Evolutionary conservation across 2,329 filamentous ascomycete species (phyloP), one percentile per base, ranked within the genome.

Genomic region (Aspergillus sclerotialis): DNA sequence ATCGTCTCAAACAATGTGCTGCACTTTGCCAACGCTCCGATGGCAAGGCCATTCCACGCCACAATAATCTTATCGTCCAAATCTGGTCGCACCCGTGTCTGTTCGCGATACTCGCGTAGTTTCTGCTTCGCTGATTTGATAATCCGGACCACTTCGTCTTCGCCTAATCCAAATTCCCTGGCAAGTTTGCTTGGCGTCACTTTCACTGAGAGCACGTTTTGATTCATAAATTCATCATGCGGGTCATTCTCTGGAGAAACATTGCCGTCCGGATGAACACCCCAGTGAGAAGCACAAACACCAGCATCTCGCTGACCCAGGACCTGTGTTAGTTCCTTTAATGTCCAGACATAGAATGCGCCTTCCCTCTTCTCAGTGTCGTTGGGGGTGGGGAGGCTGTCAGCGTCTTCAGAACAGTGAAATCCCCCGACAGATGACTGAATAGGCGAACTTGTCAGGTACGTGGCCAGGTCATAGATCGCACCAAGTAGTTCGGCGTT

Each of bases 321-420:
- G 2, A 93, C 76, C 8, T 78, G 74, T 40, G 88, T 80, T 39
- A 96, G 82, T 55, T 96, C 89, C 33, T 87, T 83, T 33, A 82
- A 68, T 1, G 89, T 94, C 90, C 90, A 98, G 3, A 95, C 76
- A 50, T 96, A 95, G 56, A 86, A 96, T 0, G 89, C 90, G 0
- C 92, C 92, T 61, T 96, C 89, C 21, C 84, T 77, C 68, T 89
- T 88, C 35, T 93, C 84, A 4, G 70, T 74, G 49, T 93, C 87
- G 2, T 80, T 78, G n/a, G 73, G 75, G 19, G 76, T 75, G 32
- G 83, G 82, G 33, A 78, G 72, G 1, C 88, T 94, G 57, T 95
- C 89, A 0, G 92, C 89, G 39, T 93, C 86, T 63, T 96, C 90
- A 28, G 87, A 88, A 0, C 87, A 86, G 48, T 82, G 82, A 58